phyloP scores from a whole-genome alignment of 176 grass and related monocot genomes.

The Zizania latifolia region DNA sequence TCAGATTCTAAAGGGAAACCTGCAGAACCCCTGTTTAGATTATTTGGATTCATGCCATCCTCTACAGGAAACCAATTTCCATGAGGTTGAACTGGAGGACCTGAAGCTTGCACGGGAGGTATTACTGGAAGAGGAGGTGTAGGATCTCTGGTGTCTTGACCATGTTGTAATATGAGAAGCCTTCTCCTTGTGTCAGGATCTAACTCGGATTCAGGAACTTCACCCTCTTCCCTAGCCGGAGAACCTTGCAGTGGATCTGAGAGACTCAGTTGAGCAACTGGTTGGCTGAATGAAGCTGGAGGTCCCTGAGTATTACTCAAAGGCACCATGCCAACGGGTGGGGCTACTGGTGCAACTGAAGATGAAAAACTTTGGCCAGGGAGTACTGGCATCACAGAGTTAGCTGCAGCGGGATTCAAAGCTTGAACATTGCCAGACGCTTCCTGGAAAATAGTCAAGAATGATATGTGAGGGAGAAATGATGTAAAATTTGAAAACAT shows the following conservation, averaged over 20 bases:
- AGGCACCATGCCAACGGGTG: slow-evolving; percentile 41
- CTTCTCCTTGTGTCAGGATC: slow-evolving; percentile 97
- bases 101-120: slow-evolving; percentile 45
- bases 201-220: slow-evolving; percentile 95
- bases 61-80: slow-evolving; percentile 66
- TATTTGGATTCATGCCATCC: slow-evolving; percentile 52
- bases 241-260: slow-evolving; percentile 69
- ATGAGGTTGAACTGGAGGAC: slow-evolving; percentile 61
- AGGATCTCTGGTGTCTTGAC: slow-evolving; percentile 83
- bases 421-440: slow-evolving; percentile 52
- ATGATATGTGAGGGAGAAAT: slow-evolving; percentile 22
- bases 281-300: slow-evolving; percentile 44
- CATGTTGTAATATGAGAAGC: slow-evolving; percentile 96
- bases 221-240: slow-evolving; percentile 95
- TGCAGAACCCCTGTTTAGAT: slow-evolving; percentile 38
- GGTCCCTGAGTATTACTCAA: slow-evolving; percentile 34
- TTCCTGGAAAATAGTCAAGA: slow-evolving; percentile 65
- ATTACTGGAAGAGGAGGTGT: slow-evolving; percentile 54
- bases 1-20: slow-evolving; percentile 57
- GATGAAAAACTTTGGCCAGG: slow-evolving; percentile 56
- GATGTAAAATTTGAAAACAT: not conserved
- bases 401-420: slow-evolving; percentile 34
- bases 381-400: slow-evolving; percentile 44
- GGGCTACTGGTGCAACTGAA: slow-evolving; percentile 34
- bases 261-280: slow-evolving; percentile 49